Base-by-base conservation (phyloP, 2,329 filamentous ascomycete species). In the Chrysoporthe deuterocubensis region DNA sequence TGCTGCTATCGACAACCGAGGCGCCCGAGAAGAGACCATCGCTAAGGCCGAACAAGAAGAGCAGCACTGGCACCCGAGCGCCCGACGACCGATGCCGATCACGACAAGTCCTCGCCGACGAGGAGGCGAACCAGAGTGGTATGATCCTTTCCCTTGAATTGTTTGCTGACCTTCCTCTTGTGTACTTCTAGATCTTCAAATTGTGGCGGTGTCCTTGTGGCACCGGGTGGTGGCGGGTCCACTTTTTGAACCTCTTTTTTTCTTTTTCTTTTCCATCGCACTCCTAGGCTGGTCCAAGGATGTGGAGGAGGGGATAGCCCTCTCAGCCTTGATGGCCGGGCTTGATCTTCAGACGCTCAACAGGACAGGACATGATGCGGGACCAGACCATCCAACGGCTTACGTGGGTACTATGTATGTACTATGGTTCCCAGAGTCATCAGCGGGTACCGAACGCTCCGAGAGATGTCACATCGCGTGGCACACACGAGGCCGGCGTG, bases 151-250 rank as follows among this genome's bases (percentile, higher is more conserved):
- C n/a, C 50, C 50, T 11, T n/a, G 50, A 7, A 7, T 26, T 7
- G 3, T 54, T 54, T 54, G 50, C 50, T 54, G 26, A 54, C 13
- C 21, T 7, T 32, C 32, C 7, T 44, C n/a, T 60, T 43, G 16
- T 60, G 4, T 44, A 18, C 16, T 21, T 44, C 18, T 21, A 60
- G 40, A 9, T 43, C 11, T 37, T 42, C 40, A 59, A 26, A 9
- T 2, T 59, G 40, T 59, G 40, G 57, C 57, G 57, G 57, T 60
- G n/a, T 32, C 40, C 18, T 37, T 7, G 14, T 34, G 56, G 37
- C 37, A 58, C 56, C 14, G 37, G 56, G 37, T 43, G 57, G 57
- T 59, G 57, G 37, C 26, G 57, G 57, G 37, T 4, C 57, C n/a
- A 43, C 37, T 44, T 16, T 26, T n/a, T 9, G 37, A n/a, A 46